Percentiles rank a stretch among this genome's conserved stretches.
These are phyloP conservation scores for Boletus vinaceobasis DNA, from an alignment of 768 basidiomycete genomes.

Conservation along the genomic window DNA sequence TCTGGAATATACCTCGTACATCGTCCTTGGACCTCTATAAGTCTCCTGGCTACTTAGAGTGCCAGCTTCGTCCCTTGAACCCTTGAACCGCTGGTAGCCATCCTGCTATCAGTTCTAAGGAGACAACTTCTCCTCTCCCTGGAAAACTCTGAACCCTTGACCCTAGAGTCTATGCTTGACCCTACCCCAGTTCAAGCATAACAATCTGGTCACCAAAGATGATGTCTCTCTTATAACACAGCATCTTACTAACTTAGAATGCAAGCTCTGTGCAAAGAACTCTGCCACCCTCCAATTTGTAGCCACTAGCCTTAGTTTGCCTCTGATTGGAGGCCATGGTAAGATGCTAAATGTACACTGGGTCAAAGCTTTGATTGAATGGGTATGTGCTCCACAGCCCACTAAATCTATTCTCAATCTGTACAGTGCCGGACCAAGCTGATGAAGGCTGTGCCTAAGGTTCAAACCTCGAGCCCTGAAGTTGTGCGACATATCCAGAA, in stretches of 20 bases:
- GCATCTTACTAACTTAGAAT: background rate
- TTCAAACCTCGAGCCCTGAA: background rate
- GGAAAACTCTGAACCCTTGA: too few species aligned
- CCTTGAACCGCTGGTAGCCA: too few species aligned
- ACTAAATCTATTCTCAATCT: background rate
- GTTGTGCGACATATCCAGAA: background rate
- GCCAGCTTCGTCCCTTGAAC: too few species aligned
- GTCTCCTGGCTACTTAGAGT: too few species aligned
- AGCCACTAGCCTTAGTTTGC: background rate
- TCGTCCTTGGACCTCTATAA: too few species aligned
- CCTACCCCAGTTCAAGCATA: too few species aligned
- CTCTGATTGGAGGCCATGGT: background rate
- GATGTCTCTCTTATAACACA: background rate
- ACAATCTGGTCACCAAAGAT: background rate
- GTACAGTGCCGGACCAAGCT: background rate
- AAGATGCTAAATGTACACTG: constrained; percentile 2
- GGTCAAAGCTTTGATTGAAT: constrained; percentile 3
- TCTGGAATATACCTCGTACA: too few species aligned
- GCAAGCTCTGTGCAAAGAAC: background rate
- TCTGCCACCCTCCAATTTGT: background rate
- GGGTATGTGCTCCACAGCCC: background rate
- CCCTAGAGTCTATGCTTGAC: too few species aligned
- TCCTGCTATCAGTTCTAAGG: too few species aligned
- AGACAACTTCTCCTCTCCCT: too few species aligned
- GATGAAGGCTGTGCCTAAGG: background rate